phyloP scores from a whole-genome alignment of 2,329 filamentous ascomycete species.

The Cladophialophora immunda region DNA sequence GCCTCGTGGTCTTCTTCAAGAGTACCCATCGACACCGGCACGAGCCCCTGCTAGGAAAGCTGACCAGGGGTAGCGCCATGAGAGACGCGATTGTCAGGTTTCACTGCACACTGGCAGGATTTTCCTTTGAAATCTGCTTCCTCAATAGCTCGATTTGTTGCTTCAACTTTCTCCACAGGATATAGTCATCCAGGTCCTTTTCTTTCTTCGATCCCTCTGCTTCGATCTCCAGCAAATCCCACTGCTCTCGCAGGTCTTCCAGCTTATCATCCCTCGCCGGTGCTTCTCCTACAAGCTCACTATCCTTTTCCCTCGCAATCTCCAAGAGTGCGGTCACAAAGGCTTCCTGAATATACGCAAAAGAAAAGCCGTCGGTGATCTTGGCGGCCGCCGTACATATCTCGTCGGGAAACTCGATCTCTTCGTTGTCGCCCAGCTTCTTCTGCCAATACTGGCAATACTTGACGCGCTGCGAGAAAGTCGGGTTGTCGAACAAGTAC shows the following conservation, averaged over 20 bases:
- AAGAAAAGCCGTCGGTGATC: constrained; percentile 56
- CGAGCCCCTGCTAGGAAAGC: too few species aligned
- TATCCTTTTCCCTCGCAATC: constrained; percentile 40
- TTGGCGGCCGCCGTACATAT: constrained; percentile 51
- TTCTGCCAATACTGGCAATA: constrained; percentile 57
- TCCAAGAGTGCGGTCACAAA: constrained; percentile 52
- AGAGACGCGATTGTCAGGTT: too few species aligned
- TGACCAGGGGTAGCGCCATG: too few species aligned
- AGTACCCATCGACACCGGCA: too few species aligned
- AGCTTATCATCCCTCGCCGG: neutral
- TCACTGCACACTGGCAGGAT: constrained; percentile 34
- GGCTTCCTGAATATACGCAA: constrained; percentile 57
- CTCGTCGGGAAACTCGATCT: constrained; percentile 52
- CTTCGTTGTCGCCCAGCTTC: constrained; percentile 37
- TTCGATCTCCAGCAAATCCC: constrained; percentile 33
- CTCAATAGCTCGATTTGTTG: constrained; percentile 53
- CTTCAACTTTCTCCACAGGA: constrained; percentile 54
- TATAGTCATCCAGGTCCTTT: constrained; percentile 48
- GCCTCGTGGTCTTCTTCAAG: too few species aligned
- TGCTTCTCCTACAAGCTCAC: neutral
- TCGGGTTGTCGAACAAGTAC: constrained; percentile 55
- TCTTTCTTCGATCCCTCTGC: constrained; percentile 28
- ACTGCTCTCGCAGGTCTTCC: constrained; percentile 22
- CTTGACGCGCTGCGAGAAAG: constrained; percentile 47
- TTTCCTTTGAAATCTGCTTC: constrained; percentile 48